Evolutionary conservation across 371 early-diverging fungal genomes (phyloP).

Genomic region (Haplosporangium sp.): DNA sequence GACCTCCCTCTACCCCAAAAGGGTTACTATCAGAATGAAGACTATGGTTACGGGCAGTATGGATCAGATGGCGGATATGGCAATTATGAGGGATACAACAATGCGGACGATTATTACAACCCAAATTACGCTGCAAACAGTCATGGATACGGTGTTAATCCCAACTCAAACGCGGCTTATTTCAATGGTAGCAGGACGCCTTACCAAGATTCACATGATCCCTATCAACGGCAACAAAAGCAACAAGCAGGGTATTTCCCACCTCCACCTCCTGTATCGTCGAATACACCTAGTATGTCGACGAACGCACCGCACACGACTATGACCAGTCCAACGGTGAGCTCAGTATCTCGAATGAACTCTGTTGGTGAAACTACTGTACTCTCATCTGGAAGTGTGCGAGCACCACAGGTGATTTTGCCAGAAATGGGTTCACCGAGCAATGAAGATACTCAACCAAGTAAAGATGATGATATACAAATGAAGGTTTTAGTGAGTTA

Average conservation of each 20-base stretch:
- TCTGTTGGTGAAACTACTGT: neutral
- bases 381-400: neutral
- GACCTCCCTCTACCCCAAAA: conserved; percentile 13
- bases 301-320: too few species aligned
- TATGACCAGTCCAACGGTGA: neutral
- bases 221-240: neutral
- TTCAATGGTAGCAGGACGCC: conserved; percentile 5
- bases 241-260: conserved; percentile 23
- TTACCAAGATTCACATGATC: conserved; percentile 1
- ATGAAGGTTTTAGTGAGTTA: conserved; percentile 11
- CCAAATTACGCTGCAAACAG: conserved; percentile 21
- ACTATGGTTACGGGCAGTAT: conserved; percentile 2
- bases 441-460: neutral
- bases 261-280: conserved; percentile 22
- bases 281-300: neutral
- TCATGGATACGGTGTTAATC: conserved; percentile 9
- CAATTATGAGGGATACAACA: neutral
- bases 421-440: conserved; percentile 5
- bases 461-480: conserved; percentile 4
- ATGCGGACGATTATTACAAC: conserved; percentile 37
- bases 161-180: neutral
- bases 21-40: conserved; percentile 4
- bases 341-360: neutral
- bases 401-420: conserved; percentile 18
- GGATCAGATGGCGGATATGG: conserved; percentile 20